These are phyloP conservation scores for Yamadazyma membranifaciens DNA, from an alignment of 1,139 yeast species.

Conservation along the genomic window DNA sequence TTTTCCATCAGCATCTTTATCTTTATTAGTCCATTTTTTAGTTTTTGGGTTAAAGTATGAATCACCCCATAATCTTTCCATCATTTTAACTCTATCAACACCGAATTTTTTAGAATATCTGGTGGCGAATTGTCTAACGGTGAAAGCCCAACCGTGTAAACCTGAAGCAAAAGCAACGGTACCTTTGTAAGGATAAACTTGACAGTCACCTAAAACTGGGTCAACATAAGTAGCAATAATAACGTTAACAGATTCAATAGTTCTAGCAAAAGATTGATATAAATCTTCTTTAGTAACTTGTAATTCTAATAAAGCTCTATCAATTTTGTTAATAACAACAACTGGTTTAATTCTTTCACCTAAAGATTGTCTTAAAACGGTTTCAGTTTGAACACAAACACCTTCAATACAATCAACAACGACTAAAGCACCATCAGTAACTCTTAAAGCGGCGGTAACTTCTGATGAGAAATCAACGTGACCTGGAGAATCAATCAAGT, in stretches of 20 bases:
- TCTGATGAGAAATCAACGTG: constrained; percentile 99
- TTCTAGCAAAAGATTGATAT: constrained; percentile 97
- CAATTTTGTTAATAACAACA: constrained; percentile 97
- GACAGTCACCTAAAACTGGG: constrained; percentile 88
- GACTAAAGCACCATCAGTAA: constrained; percentile 99
- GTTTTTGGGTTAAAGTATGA: constrained; percentile 99
- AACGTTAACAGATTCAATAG: constrained; percentile 98
- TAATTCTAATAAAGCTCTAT: constrained; percentile 98
- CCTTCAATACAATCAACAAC: constrained; percentile 99
- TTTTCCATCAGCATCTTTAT: constrained; percentile 94
- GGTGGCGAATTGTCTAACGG: constrained; percentile 97
- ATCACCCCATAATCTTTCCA: constrained; percentile 99
- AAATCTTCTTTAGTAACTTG: constrained; percentile 99
- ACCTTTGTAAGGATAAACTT: constrained; percentile 98
- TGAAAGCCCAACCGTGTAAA: constrained; percentile 99
- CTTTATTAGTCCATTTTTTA: constrained; percentile 98
- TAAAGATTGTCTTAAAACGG: constrained; percentile 98
- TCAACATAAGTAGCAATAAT: constrained; percentile 95
- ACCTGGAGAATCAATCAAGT: constrained; percentile 99
- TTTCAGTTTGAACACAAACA: constrained; percentile 99
- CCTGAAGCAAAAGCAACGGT: constrained; percentile 99
- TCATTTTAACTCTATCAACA: constrained; percentile 97
- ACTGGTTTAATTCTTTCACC: constrained; percentile 99
- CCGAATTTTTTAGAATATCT: constrained; percentile 99
- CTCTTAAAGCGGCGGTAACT: constrained; percentile 99